A percentile compares a stretch with the other conserved stretches of the same genome.
These are phyloP conservation scores for Drosera spatulata DNA, from an alignment of 179 eudicot species.

Conservation along the genomic window DNA sequence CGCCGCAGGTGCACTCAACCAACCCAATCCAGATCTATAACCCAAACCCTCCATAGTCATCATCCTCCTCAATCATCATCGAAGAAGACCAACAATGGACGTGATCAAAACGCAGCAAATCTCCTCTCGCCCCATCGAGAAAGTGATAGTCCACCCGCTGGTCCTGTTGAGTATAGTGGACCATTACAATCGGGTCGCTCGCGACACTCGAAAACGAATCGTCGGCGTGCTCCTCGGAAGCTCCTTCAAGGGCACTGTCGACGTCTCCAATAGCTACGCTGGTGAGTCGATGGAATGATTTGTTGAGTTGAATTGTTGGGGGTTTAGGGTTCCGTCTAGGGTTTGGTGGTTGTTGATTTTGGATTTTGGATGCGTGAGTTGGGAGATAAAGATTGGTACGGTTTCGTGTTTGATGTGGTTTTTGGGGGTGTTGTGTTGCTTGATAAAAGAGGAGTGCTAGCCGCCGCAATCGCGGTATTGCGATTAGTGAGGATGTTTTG, in stretches of 20 bases:
- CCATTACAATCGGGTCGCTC: constrained; percentile 90
- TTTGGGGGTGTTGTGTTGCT: no score
- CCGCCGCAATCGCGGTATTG: no score
- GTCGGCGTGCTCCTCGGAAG: constrained; percentile 83
- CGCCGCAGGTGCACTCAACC: no score
- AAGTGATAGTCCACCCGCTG: constrained; percentile 88
- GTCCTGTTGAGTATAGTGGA: constrained; percentile 88
- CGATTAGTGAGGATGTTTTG: no score
- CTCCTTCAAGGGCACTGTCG: constrained; percentile 67
- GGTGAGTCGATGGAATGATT: constrained; percentile 20
- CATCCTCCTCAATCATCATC: no score
- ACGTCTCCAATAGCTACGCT: constrained; percentile 84
- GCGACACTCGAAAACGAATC: constrained; percentile 82
- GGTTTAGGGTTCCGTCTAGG: neutral
- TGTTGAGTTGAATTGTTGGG: neutral
- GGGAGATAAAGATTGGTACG: no score
- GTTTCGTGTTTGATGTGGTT: no score
- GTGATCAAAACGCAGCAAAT: constrained; percentile 86
- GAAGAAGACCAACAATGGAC: constrained; percentile 36
- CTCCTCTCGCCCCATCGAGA: constrained; percentile 62
- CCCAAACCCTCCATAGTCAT: no score
- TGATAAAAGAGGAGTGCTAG: no score
- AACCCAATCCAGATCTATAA: no score
- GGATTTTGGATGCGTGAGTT: no score
- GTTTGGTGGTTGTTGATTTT: neutral